These are phyloP conservation scores for Ophiostoma australiae DNA, from an alignment of 2,329 filamentous ascomycete species.

Conservation along the genomic window DNA sequence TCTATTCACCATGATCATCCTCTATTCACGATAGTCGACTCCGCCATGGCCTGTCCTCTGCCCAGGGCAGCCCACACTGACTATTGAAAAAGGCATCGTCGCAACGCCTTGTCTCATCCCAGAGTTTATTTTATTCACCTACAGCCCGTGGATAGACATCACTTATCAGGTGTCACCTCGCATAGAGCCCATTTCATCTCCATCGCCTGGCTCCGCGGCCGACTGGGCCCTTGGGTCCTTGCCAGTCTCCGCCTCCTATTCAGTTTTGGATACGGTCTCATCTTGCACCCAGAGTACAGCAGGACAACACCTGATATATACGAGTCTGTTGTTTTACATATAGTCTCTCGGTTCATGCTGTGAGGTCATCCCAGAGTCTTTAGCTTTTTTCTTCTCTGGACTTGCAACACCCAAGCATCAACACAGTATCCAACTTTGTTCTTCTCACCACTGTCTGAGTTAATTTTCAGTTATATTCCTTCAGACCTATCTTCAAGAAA, in stretches of 20 bases:
- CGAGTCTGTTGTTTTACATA: not conserved
- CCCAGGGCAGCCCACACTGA: not conserved
- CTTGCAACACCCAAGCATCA: not conserved
- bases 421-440: not conserved
- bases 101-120: not conserved
- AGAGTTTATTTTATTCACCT: not conserved
- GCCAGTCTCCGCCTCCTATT: not conserved
- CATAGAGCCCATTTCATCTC: not conserved
- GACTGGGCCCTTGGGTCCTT: not conserved
- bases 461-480: not conserved
- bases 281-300: not conserved
- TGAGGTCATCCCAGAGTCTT: not conserved
- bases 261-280: not conserved
- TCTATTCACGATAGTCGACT: constrained; percentile 18
- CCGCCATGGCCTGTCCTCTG: constrained; percentile 12
- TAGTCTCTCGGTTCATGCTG: not conserved
- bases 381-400: not conserved
- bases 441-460: not conserved
- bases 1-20: constrained; percentile 19
- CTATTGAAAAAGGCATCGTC: constrained; percentile 1
- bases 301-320: not conserved
- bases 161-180: not conserved
- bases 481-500: not conserved
- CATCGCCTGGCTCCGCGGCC: not conserved
- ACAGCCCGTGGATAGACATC: not conserved